Percentiles rank a stretch among this genome's conserved stretches.
phyloP scores from a whole-genome alignment of 148 eudicot species.

The Heliamphora exappendiculata region DNA sequence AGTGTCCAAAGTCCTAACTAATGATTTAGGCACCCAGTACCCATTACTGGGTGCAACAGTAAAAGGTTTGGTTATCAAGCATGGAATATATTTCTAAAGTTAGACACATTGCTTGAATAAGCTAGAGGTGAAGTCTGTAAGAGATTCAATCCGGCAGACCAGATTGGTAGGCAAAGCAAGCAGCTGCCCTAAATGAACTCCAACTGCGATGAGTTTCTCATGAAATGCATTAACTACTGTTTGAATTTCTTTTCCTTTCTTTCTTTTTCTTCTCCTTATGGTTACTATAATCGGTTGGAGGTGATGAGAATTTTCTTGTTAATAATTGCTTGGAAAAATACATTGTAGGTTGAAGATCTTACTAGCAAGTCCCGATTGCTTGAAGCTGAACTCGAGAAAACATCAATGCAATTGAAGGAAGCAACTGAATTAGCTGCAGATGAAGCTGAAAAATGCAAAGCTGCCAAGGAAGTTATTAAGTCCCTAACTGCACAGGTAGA shows the following conservation, averaged over 20 bases:
- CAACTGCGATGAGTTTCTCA: background rate
- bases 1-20: background rate
- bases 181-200: background rate
- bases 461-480: slow-evolving; percentile 83
- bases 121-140: background rate
- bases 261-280: background rate
- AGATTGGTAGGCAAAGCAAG: slow-evolving; percentile 3
- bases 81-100: background rate
- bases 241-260: background rate
- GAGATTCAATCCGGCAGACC: background rate
- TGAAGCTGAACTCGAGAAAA: slow-evolving; percentile 63
- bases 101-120: background rate
- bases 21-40: background rate
- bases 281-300: background rate
- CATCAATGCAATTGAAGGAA: slow-evolving; percentile 54
- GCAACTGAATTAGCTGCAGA: slow-evolving; percentile 54
- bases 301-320: background rate
- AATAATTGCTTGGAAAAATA: background rate
- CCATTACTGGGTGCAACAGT: background rate
- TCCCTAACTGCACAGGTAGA: slow-evolving; percentile 77
- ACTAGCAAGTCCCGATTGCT: slow-evolving; percentile 48
- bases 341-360: slow-evolving; percentile 60
- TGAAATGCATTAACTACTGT: background rate
- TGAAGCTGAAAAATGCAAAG: slow-evolving; percentile 78
- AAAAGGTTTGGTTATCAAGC: background rate